Base-by-base conservation (phyloP, 192 early-diverging fungal genomes). In the Coemansia sp. region DNA sequence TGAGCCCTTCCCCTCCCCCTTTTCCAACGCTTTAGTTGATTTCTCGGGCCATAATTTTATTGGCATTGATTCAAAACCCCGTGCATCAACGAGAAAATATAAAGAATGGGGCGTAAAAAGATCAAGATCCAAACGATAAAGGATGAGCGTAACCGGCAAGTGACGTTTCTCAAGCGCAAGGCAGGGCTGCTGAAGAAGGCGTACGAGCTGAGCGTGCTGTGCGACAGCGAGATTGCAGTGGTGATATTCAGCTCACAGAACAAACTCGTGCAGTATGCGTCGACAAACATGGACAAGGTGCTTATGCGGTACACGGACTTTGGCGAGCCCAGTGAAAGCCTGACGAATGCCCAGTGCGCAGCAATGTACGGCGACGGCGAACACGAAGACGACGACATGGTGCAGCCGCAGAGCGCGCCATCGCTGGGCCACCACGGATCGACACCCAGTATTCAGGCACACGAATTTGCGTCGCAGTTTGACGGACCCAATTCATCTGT, bases 161-260 rank as follows among this genome's bases (percentile, higher is more conserved):
- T 96, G 47, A 98, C 96, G 3, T 97, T 98, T 77, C 82, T 92
- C 50, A 98, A 98, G 83, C 85, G 96, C 64, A 95, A 96, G 74
- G 88, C 87, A 27, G 96, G 96, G 11, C 83, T 98, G 61, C 92
- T 97, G 87, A 98, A 98, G 76, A 98, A 98, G 78, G 94, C 96
- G 0, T 93, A 94, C 78, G 96, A 98, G 72, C 87, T 98, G 23
- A 90, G 87, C 58, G 93, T 97, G 3, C 82, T 98, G 7, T 98
- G 96, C 85, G 93, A 92, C 73, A 94, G 93, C 83, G 92, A 98
- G 72, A 93, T 98, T 31, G 94, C 91, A 6, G 84, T 98, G 11
- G 90, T 98, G 53, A 94, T 98, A 68, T 96, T 98, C 83, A 95
- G 90, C 77, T 89, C 85, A 19, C 93, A 92, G 63, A 91, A 93